A percentile compares a stretch with the other conserved stretches of the same genome.
phyloP scores from a whole-genome alignment of 371 early-diverging fungal genomes.

The Fennellomyces sp. region DNA sequence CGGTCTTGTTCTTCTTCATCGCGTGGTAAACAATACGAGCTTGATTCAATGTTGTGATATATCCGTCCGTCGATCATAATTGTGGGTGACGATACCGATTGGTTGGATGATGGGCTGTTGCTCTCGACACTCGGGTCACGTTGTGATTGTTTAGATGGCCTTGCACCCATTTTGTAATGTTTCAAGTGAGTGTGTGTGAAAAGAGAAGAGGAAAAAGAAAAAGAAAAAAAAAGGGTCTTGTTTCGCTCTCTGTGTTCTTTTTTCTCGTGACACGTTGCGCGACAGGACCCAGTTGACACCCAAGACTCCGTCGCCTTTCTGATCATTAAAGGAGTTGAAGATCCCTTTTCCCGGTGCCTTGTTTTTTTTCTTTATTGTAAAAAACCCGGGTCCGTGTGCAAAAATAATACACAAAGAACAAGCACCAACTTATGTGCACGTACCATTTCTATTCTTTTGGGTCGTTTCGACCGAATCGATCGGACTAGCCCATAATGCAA shows the following conservation, averaged over 20 bases:
- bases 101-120: constrained; percentile 8
- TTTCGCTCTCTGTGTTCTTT: constrained; percentile 5
- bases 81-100: constrained; percentile 19
- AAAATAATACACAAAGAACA: background rate
- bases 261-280: constrained; percentile 32
- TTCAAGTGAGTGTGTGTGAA: constrained; percentile 12
- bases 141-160: constrained; percentile 21
- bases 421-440: background rate
- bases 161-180: constrained; percentile 18
- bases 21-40: constrained; percentile 44
- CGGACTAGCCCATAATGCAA: no score
- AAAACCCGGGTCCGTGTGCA: background rate
- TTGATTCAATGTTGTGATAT: constrained; percentile 37
- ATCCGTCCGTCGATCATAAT: constrained; percentile 42
- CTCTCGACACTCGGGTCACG: constrained; percentile 14
- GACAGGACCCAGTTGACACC: constrained; percentile 14
- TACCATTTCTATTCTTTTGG: no score
- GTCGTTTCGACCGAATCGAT: no score
- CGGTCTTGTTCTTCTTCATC: constrained; percentile 56
- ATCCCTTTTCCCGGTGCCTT: background rate
- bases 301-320: constrained; percentile 6
- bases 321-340: constrained; percentile 4
- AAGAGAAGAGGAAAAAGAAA: constrained; percentile 12
- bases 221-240: constrained; percentile 15
- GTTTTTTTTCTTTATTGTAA: background rate